Percentiles rank a stretch among this genome's conserved stretches.
Evolutionary conservation across 768 basidiomycete genomes (phyloP).

Genomic region (Austroboletus festivus): DNA sequence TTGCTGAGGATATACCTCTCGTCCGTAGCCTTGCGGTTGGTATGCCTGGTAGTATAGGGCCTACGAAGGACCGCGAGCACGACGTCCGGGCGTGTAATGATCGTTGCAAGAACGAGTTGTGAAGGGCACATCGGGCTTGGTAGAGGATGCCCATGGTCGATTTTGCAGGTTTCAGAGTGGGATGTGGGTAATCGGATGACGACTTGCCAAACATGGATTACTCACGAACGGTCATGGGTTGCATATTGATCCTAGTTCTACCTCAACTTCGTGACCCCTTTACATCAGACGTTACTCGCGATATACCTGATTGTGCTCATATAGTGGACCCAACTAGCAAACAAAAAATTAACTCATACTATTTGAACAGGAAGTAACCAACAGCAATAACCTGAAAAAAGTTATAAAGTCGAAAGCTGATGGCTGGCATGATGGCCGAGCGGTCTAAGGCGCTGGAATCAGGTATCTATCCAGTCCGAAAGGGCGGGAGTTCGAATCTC

Average conservation of each 20-base stretch:
- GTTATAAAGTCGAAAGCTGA: neutral
- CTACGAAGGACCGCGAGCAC: constrained; percentile 1
- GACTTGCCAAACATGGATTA: constrained; percentile 14
- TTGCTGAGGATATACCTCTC: constrained; percentile 15
- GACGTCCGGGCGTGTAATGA: constrained; percentile 1
- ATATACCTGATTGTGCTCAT: no score
- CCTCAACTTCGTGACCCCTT: no score
- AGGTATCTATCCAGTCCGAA: constrained; percentile 36
- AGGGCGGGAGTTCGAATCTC: constrained; percentile 36
- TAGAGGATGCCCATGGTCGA: constrained; percentile 20
- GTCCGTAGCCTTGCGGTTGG: constrained; percentile 1
- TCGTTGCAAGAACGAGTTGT: constrained; percentile 18
- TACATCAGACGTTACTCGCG: no score
- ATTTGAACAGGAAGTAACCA: no score
- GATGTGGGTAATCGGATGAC: constrained; percentile 1
- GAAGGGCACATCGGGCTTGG: constrained; percentile 21
- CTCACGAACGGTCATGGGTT: neutral
- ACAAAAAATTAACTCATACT: no score
- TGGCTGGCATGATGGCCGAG: constrained; percentile 47
- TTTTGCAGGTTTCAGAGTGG: neutral
- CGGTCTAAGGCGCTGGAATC: constrained; percentile 60
- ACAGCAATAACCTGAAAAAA: no score
- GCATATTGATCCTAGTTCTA: no score
- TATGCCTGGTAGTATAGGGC: neutral
- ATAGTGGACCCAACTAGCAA: no score